Base-by-base conservation (phyloP, 2,329 filamentous ascomycete genomes). In the Diaporthe australafricana region DNA sequence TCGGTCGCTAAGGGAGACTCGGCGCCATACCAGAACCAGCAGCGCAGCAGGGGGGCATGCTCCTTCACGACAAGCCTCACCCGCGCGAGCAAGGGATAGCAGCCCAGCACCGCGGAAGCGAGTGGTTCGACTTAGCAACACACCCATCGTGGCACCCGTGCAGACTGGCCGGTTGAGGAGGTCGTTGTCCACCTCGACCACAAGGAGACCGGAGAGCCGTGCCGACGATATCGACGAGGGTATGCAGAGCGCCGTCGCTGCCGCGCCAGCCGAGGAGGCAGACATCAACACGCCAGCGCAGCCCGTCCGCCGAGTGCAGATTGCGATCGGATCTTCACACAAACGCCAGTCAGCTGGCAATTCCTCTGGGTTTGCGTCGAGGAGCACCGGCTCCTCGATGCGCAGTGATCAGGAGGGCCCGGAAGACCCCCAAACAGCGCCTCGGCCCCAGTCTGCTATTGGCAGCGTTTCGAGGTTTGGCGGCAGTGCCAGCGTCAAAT, bases 41-140 rank as follows among this genome's bases (percentile, higher is more conserved):
- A 89, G 86, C 74, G 82, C 79, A 2, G 87, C 88, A 71, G 42
- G 50, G 22, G 45, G 53, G 9, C 75, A 81, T 2, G 73, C 79
- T 56, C 80, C 83, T 0, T 84, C 84, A 11, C 80, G 82, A 45
- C 81, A 80, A 11, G 76, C 80, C 2, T 88, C 86, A 22, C 87
- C 87, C 1, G 79, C 81, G 1, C 82, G 80, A 63, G 87, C 84
- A 66, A 81, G 83, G 56, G 87, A 89, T 50, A 82, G 81, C 68
- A 90, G 87, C 75, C 88, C 88, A 0, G 82, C 84, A 2, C 80
- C 78, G 1, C 83, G 88, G 73, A 90, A 89, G 77, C 83, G 89
- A 50, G 86, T 91, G 38, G 87, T 91, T 20, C 85, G 89, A 17
- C 81, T 91, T 22, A 90, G 87, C 78, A 85, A 85, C 70, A 84